A percentile compares a stretch with the other conserved stretches of the same genome.
phyloP scores from a whole-genome alignment of 2,329 filamentous ascomycete species.

The Fusarium falciforme region DNA sequence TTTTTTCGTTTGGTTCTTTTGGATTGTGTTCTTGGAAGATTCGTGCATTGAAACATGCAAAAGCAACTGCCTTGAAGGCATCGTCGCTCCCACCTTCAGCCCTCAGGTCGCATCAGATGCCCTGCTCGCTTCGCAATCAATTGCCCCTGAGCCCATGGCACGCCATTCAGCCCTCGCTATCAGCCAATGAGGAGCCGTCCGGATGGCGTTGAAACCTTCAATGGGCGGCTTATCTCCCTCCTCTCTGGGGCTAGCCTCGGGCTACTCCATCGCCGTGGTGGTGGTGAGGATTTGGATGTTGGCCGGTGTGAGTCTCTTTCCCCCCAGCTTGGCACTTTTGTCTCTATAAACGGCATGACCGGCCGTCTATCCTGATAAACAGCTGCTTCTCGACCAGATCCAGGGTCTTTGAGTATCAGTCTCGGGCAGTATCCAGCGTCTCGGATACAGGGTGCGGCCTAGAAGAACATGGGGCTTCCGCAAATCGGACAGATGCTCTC shows the following conservation, averaged over 20 bases:
- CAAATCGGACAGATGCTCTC: not conserved
- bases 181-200: slow-evolving; percentile 28
- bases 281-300: slow-evolving; percentile 13
- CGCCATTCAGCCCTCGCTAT: slow-evolving; percentile 24
- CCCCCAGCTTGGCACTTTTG: slow-evolving; percentile 35
- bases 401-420: slow-evolving; percentile 18
- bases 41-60: not conserved
- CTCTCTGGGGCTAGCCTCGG: slow-evolving; percentile 41
- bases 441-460: slow-evolving; percentile 3
- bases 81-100: not conserved
- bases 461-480: not conserved
- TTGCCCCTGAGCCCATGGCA: slow-evolving; percentile 14
- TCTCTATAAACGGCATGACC: slow-evolving; percentile 27
- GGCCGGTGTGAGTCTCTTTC: slow-evolving; percentile 11
- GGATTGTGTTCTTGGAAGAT: not conserved
- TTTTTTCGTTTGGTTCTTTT: slow-evolving; percentile 15
- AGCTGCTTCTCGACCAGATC: slow-evolving; percentile 8
- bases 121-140: slow-evolving; percentile 1
- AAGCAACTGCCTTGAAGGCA: not conserved
- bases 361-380: slow-evolving; percentile 10
- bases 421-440: not conserved
- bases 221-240: slow-evolving; percentile 41
- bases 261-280: slow-evolving; percentile 25
- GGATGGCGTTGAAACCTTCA: slow-evolving; percentile 33
- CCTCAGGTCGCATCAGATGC: slow-evolving; percentile 18